Evolutionary conservation across 495 filamentous ascomycete genomes (phyloP).

Genomic region (Immersiella caudata): DNA sequence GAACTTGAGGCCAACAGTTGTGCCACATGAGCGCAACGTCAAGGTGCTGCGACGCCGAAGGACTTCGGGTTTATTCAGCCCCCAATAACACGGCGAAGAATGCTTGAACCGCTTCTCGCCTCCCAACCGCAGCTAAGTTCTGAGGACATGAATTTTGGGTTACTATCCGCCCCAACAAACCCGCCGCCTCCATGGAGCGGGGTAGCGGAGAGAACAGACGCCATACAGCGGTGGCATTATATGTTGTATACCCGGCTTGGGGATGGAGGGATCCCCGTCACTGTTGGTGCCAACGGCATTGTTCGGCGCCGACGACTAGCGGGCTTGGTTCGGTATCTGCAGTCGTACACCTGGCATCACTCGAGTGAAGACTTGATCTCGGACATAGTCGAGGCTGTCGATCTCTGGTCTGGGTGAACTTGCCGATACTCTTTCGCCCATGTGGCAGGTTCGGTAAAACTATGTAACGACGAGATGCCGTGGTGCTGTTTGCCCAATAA

Average conservation of each 20-base stretch:
- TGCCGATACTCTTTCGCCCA: background rate
- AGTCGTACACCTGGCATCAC: background rate
- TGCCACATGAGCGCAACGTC: background rate
- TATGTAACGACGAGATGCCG: background rate
- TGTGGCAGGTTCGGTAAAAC: background rate
- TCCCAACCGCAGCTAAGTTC: background rate
- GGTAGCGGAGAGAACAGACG: background rate
- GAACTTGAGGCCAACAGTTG: background rate
- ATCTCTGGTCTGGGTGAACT: background rate
- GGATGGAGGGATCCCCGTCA: background rate
- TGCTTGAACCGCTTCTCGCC: background rate
- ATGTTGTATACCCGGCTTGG: background rate
- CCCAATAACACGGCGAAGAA: background rate
- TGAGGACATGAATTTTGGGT: background rate
- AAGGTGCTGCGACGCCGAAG: background rate
- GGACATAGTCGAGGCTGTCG: constrained; percentile 7
- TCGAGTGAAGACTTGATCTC: background rate
- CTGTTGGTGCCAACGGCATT: constrained; percentile 2
- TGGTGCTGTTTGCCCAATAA: no score
- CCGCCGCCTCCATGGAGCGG: background rate
- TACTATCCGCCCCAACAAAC: background rate
- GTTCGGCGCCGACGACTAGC: background rate
- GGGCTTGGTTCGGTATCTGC: background rate
- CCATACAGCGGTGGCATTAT: background rate
- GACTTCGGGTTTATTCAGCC: background rate